phyloP scores from a whole-genome alignment of 2,329 filamentous ascomycete species.

The Aspergillus brasiliensis region DNA sequence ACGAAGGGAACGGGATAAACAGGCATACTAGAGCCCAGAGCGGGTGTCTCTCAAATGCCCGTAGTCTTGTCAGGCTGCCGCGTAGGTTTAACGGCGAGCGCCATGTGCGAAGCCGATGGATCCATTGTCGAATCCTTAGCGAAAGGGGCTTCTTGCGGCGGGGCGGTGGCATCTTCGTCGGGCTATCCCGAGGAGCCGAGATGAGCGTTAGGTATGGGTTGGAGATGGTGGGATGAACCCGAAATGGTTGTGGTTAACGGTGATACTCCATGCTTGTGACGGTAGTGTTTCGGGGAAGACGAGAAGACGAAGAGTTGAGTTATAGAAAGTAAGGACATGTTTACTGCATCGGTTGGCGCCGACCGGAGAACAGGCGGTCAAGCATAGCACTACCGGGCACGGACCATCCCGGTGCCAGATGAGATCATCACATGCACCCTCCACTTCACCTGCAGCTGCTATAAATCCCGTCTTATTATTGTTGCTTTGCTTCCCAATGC shows the following conservation, averaged over 20 bases:
- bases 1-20: conserved; percentile 27
- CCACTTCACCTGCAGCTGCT: too few relatives aligned
- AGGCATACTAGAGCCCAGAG: conserved; percentile 23
- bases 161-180: neutral
- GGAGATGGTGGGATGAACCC: neutral
- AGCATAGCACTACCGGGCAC: neutral
- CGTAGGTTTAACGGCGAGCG: conserved; percentile 24
- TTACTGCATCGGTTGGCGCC: neutral
- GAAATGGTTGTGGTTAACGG: neutral
- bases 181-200: neutral
- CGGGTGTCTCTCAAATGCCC: conserved; percentile 22
- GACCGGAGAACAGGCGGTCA: neutral
- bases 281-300: neutral
- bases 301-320: neutral
- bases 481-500: too few relatives aligned
- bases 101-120: conserved; percentile 16
- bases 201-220: neutral
- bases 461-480: too few relatives aligned
- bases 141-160: neutral
- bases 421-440: neutral
- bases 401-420: neutral
- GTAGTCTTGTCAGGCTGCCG: conserved; percentile 23
- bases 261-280: neutral
- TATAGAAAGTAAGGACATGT: neutral
- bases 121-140: neutral